Base-by-base conservation (phyloP, 2,329 filamentous ascomycete genomes). In the Aspergillus sp. region DNA sequence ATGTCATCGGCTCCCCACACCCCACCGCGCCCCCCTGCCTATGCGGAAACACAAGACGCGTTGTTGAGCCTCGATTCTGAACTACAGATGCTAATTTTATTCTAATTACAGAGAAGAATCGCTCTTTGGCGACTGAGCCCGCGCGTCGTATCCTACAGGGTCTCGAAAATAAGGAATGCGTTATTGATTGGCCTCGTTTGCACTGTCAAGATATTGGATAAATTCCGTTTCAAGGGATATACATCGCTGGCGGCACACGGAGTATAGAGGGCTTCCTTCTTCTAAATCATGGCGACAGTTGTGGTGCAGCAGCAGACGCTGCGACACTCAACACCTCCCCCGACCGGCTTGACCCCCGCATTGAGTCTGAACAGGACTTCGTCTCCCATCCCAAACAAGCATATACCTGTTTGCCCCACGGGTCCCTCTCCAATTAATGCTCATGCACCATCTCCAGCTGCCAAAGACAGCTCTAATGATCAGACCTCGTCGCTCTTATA, bases 391-490 rank as follows among this genome's bases (percentile, higher is more conserved):
- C 91, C 92, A 9, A 97, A 96, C 79, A 96, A 95, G 77, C 92
- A 97, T 77, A 82, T 97, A 23, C 92, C 93, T n/a, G 81, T 89
- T 68, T 97, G 92, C 77, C 90, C 92, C n/a, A 87, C 92, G 1
- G 92, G 92, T 1, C 89, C 91, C 63, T 86, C 80, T 57, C 76
- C 79, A 56, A 82, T 85, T 51, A 83, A 84, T 68, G 87, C 88
- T 32, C 87, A 87, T 52, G 87, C 87, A 7, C 82, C 86, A 15
- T 92, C 91, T 23, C 90, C 87, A 3, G 82, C 82, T 1, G 74
- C 87, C 13, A 84, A 84, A 55, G 82, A 85, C 59, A 79, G 83
- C 56, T 74, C 84, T 49, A 79, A 79, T 45, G 75, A 84, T 50
- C 81, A 85, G 62, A 85, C 86, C 48, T 83, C 83, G 9, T 96